Base-by-base conservation (phyloP, 768 basidiomycete species). In the Russula sp. region DNA sequence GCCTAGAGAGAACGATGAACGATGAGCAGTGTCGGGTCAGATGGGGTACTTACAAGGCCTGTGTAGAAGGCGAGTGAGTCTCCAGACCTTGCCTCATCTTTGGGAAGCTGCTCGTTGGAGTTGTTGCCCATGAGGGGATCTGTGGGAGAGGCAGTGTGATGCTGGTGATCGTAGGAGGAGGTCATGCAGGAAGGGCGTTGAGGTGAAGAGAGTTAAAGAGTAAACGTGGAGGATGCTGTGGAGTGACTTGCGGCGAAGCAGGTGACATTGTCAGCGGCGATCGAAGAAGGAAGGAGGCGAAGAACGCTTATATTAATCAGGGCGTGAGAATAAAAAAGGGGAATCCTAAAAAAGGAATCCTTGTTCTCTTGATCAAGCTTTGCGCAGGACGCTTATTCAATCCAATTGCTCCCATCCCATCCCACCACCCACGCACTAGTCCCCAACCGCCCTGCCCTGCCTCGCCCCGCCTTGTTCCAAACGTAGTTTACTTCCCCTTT, bases 41-140 rank as follows among this genome's bases (percentile, higher is more conserved):
- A 36, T 20, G 32, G 25, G 25, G 25, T 29, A 29, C 25, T 29
- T 29, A 81, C 81, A 58, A 76, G 66, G 34, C 77, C 73, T 51
- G 69, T 58, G 49, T 69, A 62, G 20, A 66, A 66, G 0, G 79
- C 78, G 10, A 70, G 25, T 1, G 35, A 45, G 61, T 82, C 81
- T 0, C 78, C 75, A 25, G 49, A 32, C 38, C 80, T 73, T 0
- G 69, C 71, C 64, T 82, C 79, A 39, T 67, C 68, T 50, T 68
- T 80, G 25, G 67, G 22, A 22, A 63, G 54, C 45, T 68, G 61
- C 8, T 66, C 59, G 16, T 25, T 1, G 25, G 25, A 2, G 49
- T 63, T 60, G 51, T 35, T 55, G 14, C 64, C 63, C 68, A 70
- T 69, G 16, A 63, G 56, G 7, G 60, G 29, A 41, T 47, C 60